Evolutionary conservation across 148 eudicot genomes (phyloP).

Genomic region (Camellia sinensis): DNA sequence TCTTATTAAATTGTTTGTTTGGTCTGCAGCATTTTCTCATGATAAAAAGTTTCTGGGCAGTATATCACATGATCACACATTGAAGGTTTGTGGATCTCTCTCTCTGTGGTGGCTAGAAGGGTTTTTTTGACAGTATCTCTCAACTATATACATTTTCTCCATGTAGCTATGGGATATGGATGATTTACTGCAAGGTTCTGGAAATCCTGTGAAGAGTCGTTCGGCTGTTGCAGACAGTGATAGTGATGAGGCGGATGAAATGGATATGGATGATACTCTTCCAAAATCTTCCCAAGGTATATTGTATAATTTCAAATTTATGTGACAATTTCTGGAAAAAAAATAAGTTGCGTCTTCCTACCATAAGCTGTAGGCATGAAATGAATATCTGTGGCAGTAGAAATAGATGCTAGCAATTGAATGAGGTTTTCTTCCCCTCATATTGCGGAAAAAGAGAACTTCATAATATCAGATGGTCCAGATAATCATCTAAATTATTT

Average conservation of each 20-base stretch:
- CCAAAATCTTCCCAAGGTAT: slow-evolving; percentile 46
- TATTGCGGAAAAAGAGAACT: neutral
- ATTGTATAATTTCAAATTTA: neutral
- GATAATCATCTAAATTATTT: neutral
- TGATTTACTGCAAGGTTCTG: slow-evolving; percentile 49
- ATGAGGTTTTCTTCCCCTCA: neutral
- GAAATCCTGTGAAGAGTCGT: slow-evolving; percentile 19
- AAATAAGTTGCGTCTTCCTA: neutral
- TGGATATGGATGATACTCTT: slow-evolving; percentile 54
- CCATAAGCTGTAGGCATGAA: neutral
- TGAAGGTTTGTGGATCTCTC: slow-evolving; percentile 62
- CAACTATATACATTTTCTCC: neutral
- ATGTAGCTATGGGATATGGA: slow-evolving; percentile 69
- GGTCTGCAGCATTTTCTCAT: slow-evolving; percentile 76
- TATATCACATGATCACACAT: slow-evolving; percentile 74
- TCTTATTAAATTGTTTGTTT: slow-evolving; percentile 5
- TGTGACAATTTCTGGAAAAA: neutral
- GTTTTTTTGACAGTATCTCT: neutral
- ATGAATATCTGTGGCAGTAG: neutral
- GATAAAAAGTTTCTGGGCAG: slow-evolving; percentile 90
- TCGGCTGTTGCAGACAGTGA: slow-evolving; percentile 42
- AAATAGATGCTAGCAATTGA: neutral
- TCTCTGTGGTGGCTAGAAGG: neutral
- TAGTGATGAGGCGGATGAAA: slow-evolving; percentile 28
- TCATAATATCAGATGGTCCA: neutral